A percentile compares a stretch with the other conserved stretches of the same genome.
phyloP scores from a whole-genome alignment of 2,329 filamentous ascomycete genomes.

The Talaromyces sp. region DNA sequence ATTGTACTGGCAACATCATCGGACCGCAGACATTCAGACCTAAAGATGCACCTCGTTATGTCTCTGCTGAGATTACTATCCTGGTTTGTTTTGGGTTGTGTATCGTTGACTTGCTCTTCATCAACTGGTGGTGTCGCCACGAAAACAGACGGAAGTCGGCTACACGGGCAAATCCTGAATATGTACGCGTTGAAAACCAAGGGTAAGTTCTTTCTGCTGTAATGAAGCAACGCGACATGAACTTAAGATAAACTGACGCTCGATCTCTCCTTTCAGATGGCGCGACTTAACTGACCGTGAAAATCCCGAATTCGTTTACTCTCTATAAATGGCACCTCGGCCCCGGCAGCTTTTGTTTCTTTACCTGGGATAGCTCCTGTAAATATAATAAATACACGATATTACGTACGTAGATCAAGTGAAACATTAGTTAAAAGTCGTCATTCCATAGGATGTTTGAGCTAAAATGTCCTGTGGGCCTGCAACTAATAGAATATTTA shows the following conservation, averaged over 20 bases:
- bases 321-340: neutral
- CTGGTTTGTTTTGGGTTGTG: neutral
- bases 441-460: neutral
- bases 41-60: neutral
- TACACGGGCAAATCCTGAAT: neutral
- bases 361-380: neutral
- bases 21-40: neutral
- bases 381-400: neutral
- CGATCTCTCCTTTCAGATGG: neutral
- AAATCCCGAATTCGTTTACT: neutral
- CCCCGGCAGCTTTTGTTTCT: neutral
- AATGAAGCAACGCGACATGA: neutral
- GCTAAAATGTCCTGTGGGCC: neutral
- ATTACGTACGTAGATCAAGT: neutral
- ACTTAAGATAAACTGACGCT: neutral
- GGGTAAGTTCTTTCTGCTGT: neutral
- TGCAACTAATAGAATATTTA: neutral
- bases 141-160: neutral
- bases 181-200: neutral
- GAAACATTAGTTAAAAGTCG: neutral
- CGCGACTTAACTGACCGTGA: neutral
- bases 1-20: neutral
- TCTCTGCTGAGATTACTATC: neutral
- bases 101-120: neutral
- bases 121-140: neutral